phyloP scores from a whole-genome alignment of 371 early-diverging fungal genomes.

The Mucor velutinosus region DNA sequence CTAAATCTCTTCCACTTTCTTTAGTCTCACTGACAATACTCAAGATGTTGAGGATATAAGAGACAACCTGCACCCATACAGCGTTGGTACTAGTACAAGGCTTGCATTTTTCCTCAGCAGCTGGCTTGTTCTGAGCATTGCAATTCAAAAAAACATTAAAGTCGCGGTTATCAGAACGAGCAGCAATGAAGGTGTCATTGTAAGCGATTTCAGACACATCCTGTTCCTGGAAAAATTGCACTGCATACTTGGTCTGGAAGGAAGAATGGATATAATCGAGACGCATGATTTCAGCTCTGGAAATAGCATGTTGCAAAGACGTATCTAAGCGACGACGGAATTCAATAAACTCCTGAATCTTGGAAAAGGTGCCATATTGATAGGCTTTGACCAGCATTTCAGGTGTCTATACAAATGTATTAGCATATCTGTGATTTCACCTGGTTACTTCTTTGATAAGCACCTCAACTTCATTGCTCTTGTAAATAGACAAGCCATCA shows the following conservation, averaged over 20 bases:
- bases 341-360: constrained; percentile 87
- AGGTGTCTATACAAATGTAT: constrained; percentile 62
- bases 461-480: constrained; percentile 74
- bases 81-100: constrained; percentile 41
- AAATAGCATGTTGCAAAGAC: constrained; percentile 74
- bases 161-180: constrained; percentile 66
- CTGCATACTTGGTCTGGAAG: constrained; percentile 55
- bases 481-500: constrained; percentile 71
- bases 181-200: constrained; percentile 36
- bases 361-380: constrained; percentile 84
- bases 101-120: constrained; percentile 44
- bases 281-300: constrained; percentile 60
- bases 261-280: constrained; percentile 58
- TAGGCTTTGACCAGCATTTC: constrained; percentile 87
- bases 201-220: constrained; percentile 54
- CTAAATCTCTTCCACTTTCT: constrained; percentile 20
- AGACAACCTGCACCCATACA: constrained; percentile 41
- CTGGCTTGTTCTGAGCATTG: constrained; percentile 38
- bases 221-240: constrained; percentile 60
- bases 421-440: not conserved
- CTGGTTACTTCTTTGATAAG: not conserved
- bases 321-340: constrained; percentile 72
- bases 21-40: constrained; percentile 37
- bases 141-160: constrained; percentile 62
- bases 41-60: constrained; percentile 33